phyloP scores from a whole-genome alignment of 2,329 filamentous ascomycete species.

The Aspergillus versicolor region DNA sequence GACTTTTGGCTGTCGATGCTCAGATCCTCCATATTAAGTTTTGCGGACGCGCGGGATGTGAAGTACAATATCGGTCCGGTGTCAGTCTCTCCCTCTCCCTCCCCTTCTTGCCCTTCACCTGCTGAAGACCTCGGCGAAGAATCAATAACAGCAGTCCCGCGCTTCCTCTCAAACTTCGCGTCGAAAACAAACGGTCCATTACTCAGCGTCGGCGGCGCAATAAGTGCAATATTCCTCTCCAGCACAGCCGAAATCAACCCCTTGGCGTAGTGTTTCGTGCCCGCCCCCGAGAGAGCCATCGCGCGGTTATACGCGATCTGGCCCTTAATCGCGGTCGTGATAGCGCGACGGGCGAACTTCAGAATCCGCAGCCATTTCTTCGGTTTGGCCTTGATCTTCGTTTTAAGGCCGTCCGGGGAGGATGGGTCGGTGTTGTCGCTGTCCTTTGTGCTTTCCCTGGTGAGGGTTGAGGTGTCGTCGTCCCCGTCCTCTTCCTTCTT shows the following conservation, averaged over 20 bases:
- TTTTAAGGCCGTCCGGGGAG: background rate
- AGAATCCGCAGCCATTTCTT: slow-evolving; percentile 57
- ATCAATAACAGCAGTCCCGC: slow-evolving; percentile 68
- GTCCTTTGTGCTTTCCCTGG: background rate
- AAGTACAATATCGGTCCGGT: slow-evolving; percentile 55
- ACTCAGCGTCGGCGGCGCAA: background rate
- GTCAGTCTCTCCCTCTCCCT: too few species aligned
- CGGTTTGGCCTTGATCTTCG: slow-evolving; percentile 23
- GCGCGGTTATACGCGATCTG: slow-evolving; percentile 49
- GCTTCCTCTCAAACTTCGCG: slow-evolving; percentile 67
- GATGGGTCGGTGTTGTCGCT: background rate
- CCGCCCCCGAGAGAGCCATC: background rate
- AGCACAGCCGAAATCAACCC: slow-evolving; percentile 28
- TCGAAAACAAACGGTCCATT: slow-evolving; percentile 76
- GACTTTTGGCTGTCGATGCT: slow-evolving; percentile 53
- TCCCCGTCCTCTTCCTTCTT: background rate
- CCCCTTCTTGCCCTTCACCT: too few species aligned
- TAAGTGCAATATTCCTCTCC: slow-evolving; percentile 58
- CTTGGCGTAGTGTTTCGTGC: slow-evolving; percentile 15
- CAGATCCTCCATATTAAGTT: slow-evolving; percentile 28
- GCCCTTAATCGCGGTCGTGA: slow-evolving; percentile 57
- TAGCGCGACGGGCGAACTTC: slow-evolving; percentile 64
- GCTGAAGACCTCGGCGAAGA: slow-evolving; percentile 26
- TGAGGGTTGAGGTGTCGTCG: background rate
- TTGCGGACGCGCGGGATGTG: slow-evolving; percentile 36